Conservation (phyloP, 345 rosid species). For the Cardamine chenopodiifolia region DNA sequence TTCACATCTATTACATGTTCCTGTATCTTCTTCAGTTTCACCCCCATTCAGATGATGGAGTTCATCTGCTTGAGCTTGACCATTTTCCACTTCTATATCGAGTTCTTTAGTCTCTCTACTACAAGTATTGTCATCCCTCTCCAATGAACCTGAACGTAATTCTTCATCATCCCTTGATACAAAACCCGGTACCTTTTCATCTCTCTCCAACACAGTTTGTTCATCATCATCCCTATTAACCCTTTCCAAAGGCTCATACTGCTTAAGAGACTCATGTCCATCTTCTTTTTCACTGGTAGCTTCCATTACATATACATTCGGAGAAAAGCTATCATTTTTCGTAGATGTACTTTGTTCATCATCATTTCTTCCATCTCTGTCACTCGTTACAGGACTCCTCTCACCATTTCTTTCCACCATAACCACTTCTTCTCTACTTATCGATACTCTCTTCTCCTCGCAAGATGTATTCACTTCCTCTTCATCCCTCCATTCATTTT, state of each 20-base stretch:
- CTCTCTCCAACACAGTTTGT: constrained; percentile 18
- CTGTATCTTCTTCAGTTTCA: constrained; percentile 24
- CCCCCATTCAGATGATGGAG: neutral
- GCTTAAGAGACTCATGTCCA: constrained; percentile 11
- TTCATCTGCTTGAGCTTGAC: constrained; percentile 31
- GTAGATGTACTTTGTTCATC: neutral
- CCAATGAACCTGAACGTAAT: constrained; percentile 23
- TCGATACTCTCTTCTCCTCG: constrained; percentile 8
- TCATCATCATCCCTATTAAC: neutral
- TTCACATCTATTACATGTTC: constrained; percentile 10
- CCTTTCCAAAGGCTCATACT: constrained; percentile 4
- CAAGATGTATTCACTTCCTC: constrained; percentile 23
- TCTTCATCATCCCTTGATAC: constrained; percentile 24
- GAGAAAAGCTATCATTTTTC: neutral
- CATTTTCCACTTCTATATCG: constrained; percentile 23
- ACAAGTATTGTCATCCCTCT: constrained; percentile 22
- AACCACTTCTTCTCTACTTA: constrained; percentile 18
- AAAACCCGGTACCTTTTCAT: constrained; percentile 27
- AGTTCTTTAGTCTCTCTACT: constrained; percentile 13
- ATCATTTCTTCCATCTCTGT: constrained; percentile 8
- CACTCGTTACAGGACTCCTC: constrained; percentile 1
- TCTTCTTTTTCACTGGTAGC: neutral
- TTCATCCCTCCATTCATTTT: constrained; percentile 37
- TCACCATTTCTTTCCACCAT: constrained; percentile 23
- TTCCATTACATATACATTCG: neutral